phyloP scores from a whole-genome alignment of 202 grass and related monocot species.

The Elaeis oleifera region DNA sequence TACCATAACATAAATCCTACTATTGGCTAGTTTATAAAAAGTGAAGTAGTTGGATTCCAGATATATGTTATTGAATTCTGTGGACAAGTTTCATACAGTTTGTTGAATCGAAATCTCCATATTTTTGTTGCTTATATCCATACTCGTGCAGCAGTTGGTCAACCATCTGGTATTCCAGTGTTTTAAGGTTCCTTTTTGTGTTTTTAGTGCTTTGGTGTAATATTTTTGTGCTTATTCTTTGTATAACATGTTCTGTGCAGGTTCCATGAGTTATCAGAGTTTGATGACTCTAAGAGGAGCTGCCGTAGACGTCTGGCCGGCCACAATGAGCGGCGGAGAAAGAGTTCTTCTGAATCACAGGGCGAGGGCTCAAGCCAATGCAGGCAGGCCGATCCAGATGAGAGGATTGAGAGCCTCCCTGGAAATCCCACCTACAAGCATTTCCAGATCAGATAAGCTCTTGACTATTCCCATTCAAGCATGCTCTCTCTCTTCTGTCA shows the following conservation, averaged over 20 bases:
- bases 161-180: no score
- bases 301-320: conserved; percentile 16
- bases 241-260: not conserved
- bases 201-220: no score
- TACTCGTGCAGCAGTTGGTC: no score
- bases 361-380: not conserved
- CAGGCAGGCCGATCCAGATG: not conserved
- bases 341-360: not conserved
- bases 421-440: conserved; percentile 6
- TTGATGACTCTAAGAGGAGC: conserved; percentile 13
- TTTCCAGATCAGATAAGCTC: conserved; percentile 13
- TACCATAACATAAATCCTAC: no score
- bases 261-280: conserved; percentile 21
- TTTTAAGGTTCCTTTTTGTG: not conserved
- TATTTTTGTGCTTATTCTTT: no score
- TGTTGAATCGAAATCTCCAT: no score
- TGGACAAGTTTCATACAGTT: no score
- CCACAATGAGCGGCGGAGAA: conserved; percentile 16
- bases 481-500: conserved; percentile 29
- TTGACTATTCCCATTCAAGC: not conserved
- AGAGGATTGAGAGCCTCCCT: conserved; percentile 5
- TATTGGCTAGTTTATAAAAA: no score
- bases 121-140: no score
- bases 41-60: no score
- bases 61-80: no score